A percentile compares a stretch with the other conserved stretches of the same genome.
Evolutionary conservation across 805 yeast genomes (phyloP).

Genomic region (Saturnispora hagleri): DNA sequence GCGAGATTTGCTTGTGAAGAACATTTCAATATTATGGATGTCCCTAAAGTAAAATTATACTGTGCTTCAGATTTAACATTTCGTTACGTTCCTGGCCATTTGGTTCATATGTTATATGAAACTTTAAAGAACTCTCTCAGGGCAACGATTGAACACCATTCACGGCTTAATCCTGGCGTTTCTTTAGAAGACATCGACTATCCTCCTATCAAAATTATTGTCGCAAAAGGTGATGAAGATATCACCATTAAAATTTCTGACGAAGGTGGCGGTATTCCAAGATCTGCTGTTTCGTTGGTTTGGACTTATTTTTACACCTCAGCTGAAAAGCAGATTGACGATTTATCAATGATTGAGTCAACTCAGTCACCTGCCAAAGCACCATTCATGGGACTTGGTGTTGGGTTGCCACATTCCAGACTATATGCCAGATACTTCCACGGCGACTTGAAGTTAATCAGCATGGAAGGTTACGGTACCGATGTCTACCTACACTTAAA

Average conservation of each 20-base stretch:
- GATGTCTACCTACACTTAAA: conserved; percentile 85
- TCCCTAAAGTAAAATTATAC: conserved; percentile 72
- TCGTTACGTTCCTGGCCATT: conserved; percentile 90
- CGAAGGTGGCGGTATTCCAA: conserved; percentile 90
- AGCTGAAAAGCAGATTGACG: conserved; percentile 46
- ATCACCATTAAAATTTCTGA: conserved; percentile 85
- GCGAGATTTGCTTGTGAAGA: conserved; percentile 89
- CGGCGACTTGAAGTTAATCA: conserved; percentile 76
- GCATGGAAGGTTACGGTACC: conserved; percentile 93
- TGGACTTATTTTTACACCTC: conserved; percentile 93
- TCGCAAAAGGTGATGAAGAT: conserved; percentile 83
- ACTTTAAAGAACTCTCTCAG: conserved; percentile 77
- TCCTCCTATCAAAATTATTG: conserved; percentile 80
- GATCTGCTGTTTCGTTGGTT: conserved; percentile 72
- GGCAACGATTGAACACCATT: conserved; percentile 79
- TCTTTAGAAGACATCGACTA: conserved; percentile 55
- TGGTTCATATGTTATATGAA: conserved; percentile 86
- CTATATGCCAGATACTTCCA: conserved; percentile 86
- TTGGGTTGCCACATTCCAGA: conserved; percentile 80
- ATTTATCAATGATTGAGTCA: neutral
- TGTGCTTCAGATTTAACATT: conserved; percentile 70
- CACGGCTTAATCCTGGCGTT: conserved; percentile 41
- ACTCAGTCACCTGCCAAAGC: conserved; percentile 36
- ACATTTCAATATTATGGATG: conserved; percentile 77
- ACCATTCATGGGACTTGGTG: conserved; percentile 93